Conservation (phyloP, 768 basidiomycete genomes). For the Auriscalpium orientale region DNA sequence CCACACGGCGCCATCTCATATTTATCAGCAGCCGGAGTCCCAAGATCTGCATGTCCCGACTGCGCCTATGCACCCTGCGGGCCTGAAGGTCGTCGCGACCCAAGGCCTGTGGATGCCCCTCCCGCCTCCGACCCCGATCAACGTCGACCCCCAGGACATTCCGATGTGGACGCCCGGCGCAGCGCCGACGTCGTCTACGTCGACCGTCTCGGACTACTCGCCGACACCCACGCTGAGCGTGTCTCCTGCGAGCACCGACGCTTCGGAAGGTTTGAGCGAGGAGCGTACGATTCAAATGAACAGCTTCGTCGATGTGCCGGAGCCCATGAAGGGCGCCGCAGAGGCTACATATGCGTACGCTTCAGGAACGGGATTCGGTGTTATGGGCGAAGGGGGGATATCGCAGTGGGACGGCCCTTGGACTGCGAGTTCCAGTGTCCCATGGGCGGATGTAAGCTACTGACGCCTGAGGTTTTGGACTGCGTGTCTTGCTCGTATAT, state of each 20-base stretch:
- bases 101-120: not conserved
- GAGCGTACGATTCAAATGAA: conserved; percentile 15
- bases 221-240: conserved; percentile 15
- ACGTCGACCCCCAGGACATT: not conserved
- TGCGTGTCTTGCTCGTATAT: conserved; percentile 1
- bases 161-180: not conserved
- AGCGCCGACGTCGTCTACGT: not conserved
- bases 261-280: conserved; percentile 13
- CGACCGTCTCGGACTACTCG: conserved; percentile 6
- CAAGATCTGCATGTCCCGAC: not conserved
- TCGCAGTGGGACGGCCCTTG: conserved; percentile 11
- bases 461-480: not conserved
- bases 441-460: conserved; percentile 8
- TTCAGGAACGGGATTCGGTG: not conserved
- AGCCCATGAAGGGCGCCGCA: conserved; percentile 3
- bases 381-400: conserved; percentile 10
- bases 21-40: not conserved
- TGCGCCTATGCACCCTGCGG: not conserved
- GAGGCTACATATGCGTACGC: conserved; percentile 15
- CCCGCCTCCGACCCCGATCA: not conserved
- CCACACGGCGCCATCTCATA: not conserved
- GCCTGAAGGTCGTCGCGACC: not conserved
- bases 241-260: conserved; percentile 12
- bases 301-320: conserved; percentile 7
- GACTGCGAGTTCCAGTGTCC: conserved; percentile 4